Evolutionary conservation across 352 stramenopile species (phyloP).

Genomic region (Globisporangium paddicum): DNA sequence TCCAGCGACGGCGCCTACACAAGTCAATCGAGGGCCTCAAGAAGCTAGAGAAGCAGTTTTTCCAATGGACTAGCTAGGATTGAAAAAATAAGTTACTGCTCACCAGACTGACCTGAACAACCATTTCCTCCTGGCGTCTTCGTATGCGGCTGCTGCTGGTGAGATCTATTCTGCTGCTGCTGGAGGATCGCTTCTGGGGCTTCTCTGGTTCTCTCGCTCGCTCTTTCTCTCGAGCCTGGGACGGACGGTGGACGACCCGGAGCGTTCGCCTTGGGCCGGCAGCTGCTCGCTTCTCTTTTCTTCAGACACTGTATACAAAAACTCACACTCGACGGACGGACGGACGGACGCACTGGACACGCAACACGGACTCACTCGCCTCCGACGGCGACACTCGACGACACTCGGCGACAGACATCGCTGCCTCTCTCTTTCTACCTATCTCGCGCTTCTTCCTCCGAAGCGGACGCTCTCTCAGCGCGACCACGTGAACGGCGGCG

Average conservation of each 20-base stretch:
- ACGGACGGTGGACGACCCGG: neutral
- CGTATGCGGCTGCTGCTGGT: neutral
- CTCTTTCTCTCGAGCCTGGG: neutral
- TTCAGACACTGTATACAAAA: conserved; percentile 5
- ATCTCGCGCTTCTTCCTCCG: conserved; percentile 3
- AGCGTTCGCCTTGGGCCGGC: neutral
- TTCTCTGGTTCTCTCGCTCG: neutral
- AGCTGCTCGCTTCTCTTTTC: conserved; percentile 3
- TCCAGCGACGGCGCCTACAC: conserved; percentile 34
- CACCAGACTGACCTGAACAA: neutral
- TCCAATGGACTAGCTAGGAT: conserved; percentile 26
- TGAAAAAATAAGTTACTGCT: conserved; percentile 40
- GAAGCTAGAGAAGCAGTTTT: conserved; percentile 40
- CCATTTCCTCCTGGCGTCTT: conserved; percentile 9
- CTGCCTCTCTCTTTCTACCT: conserved; percentile 5
- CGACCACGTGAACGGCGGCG: conserved; percentile 14
- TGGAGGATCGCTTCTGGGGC: conserved; percentile 3
- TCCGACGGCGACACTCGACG: conserved; percentile 1
- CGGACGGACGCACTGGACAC: conserved; percentile 6
- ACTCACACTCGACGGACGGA: conserved; percentile 10
- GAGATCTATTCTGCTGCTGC: conserved; percentile 10
- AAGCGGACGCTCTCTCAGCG: neutral
- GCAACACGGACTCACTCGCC: neutral
- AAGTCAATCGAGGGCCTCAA: conserved; percentile 35
- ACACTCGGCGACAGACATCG: neutral